Percentiles rank a stretch among this genome's conserved stretches.
phyloP scores from a whole-genome alignment of 805 yeast genomes.

The Starmerella sp. region DNA sequence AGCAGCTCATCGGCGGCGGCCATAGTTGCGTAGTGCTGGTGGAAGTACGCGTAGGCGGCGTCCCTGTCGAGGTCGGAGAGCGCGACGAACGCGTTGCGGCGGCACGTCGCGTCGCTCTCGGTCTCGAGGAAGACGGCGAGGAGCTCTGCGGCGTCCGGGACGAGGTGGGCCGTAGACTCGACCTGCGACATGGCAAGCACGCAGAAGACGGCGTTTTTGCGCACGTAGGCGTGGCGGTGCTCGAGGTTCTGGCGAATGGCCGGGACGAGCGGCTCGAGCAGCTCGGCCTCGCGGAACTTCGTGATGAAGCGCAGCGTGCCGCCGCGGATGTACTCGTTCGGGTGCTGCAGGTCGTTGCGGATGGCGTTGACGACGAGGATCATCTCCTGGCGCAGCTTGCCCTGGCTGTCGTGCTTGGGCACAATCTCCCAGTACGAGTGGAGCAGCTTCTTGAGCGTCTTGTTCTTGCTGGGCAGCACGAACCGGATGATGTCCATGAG shows the following conservation, averaged over 20 bases:
- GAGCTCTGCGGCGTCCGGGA: conserved; percentile 92
- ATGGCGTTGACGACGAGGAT: conserved; percentile 96
- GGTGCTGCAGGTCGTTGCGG: conserved; percentile 94
- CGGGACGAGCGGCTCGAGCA: conserved; percentile 90
- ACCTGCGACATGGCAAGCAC: conserved; percentile 70
- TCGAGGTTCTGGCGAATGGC: conserved; percentile 82
- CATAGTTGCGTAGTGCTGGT: conserved; percentile 50
- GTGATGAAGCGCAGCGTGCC: conserved; percentile 84
- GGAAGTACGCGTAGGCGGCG: conserved; percentile 71
- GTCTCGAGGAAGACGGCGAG: conserved; percentile 58
- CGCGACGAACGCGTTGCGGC: conserved; percentile 88
- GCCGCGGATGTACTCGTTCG: conserved; percentile 94
- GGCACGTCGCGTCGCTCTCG: conserved; percentile 88
- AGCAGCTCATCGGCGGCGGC: conserved; percentile 66
- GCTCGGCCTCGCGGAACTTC: conserved; percentile 83
- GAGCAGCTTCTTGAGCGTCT: conserved; percentile 80
- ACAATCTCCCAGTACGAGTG: conserved; percentile 98
- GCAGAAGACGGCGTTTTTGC: conserved; percentile 94
- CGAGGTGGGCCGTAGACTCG: conserved; percentile 54
- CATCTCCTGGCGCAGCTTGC: conserved; percentile 96
- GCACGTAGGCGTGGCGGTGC: conserved; percentile 94
- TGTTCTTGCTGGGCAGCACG: conserved; percentile 90
- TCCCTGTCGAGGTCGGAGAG: conserved; percentile 73
- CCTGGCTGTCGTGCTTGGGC: conserved; percentile 77
- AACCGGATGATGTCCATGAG: conserved; percentile 95